A percentile compares a stretch with the other conserved stretches of the same genome.
Conservation (phyloP, 1,284 basidiomycete genomes). For the Cystobasidiaceae sp. region DNA sequence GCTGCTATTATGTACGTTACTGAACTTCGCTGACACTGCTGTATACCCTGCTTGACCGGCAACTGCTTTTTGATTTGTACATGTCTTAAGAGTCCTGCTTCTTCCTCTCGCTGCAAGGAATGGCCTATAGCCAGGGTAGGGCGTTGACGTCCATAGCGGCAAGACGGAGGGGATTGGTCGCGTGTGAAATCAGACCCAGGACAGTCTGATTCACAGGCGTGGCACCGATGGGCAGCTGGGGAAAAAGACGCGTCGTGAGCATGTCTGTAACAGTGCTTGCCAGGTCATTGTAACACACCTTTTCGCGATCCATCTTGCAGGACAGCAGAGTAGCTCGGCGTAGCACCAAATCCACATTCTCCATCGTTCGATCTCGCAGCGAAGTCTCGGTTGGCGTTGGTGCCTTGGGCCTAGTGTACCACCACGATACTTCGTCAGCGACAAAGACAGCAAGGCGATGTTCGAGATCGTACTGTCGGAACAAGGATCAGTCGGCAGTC, state of each 20-base stretch:
- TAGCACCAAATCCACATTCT: constrained; percentile 74
- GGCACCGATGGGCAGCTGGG: constrained; percentile 47
- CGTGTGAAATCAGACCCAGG: constrained; percentile 69
- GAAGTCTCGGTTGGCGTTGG: constrained; percentile 51
- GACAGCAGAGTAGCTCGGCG: constrained; percentile 78
- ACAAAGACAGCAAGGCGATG: constrained; percentile 84
- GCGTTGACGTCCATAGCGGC: constrained; percentile 66
- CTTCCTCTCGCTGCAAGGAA: no score
- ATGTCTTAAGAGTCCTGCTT: no score
- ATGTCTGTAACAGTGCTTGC: not conserved
- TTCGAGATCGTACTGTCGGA: constrained; percentile 76
- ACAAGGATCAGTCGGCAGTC: not conserved
- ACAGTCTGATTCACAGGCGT: constrained; percentile 72
- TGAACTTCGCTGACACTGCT: no score
- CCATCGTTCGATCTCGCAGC: constrained; percentile 64
- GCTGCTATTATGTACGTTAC: no score
- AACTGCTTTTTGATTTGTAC: no score
- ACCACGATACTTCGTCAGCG: constrained; percentile 82
- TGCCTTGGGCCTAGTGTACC: constrained; percentile 48
- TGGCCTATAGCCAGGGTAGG: constrained; percentile 60
- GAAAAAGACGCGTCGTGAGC: not conserved
- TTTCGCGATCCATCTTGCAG: constrained; percentile 75
- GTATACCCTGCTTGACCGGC: no score
- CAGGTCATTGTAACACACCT: constrained; percentile 52
- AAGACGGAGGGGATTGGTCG: constrained; percentile 53